These are phyloP conservation scores for Erodium texanum DNA, from an alignment of 441 rosid genomes.

Conservation along the genomic window DNA sequence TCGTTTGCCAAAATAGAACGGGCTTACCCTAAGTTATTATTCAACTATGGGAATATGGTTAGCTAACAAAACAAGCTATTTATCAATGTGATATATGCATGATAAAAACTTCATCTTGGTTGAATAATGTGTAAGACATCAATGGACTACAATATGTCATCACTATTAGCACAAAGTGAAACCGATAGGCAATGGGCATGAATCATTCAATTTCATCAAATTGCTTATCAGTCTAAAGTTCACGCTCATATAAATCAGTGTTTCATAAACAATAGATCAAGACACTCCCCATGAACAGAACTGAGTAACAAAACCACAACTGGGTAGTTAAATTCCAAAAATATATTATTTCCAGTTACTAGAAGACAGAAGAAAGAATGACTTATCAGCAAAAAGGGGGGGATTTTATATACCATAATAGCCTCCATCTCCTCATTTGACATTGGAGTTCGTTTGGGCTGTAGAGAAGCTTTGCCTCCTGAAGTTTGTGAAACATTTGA, in stretches of 20 bases:
- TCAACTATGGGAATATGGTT: neutral
- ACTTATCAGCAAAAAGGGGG: neutral
- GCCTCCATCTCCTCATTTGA: conserved; percentile 78
- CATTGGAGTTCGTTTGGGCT: conserved; percentile 69
- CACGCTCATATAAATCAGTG: neutral
- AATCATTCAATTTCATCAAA: neutral
- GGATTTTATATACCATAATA: conserved; percentile 44
- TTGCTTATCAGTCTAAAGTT: neutral
- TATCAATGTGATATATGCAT: neutral
- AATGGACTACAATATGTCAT: neutral
- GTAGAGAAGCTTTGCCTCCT: conserved; percentile 81
- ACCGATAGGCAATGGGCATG: neutral
- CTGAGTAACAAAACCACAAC: neutral
- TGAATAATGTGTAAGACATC: too few relatives aligned
- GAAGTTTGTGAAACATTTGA: conserved; percentile 32
- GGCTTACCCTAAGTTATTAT: neutral
- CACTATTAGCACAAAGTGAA: neutral
- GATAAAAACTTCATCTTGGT: neutral
- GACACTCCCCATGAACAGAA: neutral
- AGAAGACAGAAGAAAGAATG: neutral
- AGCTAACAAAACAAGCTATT: neutral
- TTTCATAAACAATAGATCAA: neutral
- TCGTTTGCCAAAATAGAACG: neutral
- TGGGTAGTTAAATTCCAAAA: neutral
- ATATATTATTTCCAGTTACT: too few relatives aligned